These are phyloP conservation scores for Sporothrix protearum DNA, from an alignment of 2,329 filamentous ascomycete genomes.

Conservation along the genomic window DNA sequence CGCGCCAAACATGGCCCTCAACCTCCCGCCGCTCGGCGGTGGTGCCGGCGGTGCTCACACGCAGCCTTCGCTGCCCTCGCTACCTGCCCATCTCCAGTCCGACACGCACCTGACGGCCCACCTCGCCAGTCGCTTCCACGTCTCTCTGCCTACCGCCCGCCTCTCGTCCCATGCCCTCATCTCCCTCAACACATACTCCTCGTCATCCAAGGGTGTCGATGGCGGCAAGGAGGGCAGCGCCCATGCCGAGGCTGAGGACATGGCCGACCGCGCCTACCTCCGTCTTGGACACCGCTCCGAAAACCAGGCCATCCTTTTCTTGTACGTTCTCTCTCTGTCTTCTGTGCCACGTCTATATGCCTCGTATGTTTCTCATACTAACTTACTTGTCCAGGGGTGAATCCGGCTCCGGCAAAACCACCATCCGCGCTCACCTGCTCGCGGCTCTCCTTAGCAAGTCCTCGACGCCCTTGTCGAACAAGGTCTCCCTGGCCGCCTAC, in stretches of 20 bases:
- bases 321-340: conserved; percentile 38
- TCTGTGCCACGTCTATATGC: background rate
- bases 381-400: conserved; percentile 65
- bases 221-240: conserved; percentile 88
- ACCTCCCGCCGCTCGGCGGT: conserved; percentile 47
- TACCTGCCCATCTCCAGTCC: conserved; percentile 74
- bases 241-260: conserved; percentile 86
- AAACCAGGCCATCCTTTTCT: conserved; percentile 86
- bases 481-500: conserved; percentile 88
- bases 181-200: conserved; percentile 90
- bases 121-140: conserved; percentile 85
- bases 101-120: conserved; percentile 70
- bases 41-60: conserved; percentile 62
- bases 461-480: conserved; percentile 87
- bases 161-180: conserved; percentile 90
- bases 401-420: conserved; percentile 94
- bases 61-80: conserved; percentile 80
- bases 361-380: conserved; percentile 24
- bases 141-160: conserved; percentile 78
- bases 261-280: conserved; percentile 81
- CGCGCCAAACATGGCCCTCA: conserved; percentile 56
- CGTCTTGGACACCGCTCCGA: conserved; percentile 83
- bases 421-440: conserved; percentile 82
- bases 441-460: conserved; percentile 83
- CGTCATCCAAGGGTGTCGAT: conserved; percentile 82